These are phyloP conservation scores for Pseudogymnoascus sp. DNA, from an alignment of 2,329 filamentous ascomycete species.

Conservation along the genomic window DNA sequence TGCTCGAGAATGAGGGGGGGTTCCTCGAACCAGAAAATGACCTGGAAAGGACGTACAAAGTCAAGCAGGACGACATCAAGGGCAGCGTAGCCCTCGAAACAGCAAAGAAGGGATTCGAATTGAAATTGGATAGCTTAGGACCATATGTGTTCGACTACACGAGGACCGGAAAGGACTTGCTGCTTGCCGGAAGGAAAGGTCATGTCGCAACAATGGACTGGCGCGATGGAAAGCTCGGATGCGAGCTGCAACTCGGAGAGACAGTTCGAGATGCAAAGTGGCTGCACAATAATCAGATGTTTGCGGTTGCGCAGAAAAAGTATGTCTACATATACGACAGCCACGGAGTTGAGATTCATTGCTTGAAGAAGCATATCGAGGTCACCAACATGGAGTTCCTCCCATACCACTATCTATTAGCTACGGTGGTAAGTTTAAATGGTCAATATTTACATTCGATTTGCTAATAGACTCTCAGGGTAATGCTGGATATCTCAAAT, in stretches of 20 bases:
- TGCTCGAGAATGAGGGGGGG: conserved; percentile 77
- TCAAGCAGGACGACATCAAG: conserved; percentile 79
- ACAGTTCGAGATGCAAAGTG: conserved; percentile 83
- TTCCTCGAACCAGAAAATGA: conserved; percentile 84
- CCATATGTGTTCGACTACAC: conserved; percentile 88
- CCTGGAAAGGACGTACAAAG: conserved; percentile 85
- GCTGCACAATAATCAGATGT: conserved; percentile 90
- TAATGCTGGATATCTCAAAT: conserved; percentile 77
- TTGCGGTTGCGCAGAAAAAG: conserved; percentile 93
- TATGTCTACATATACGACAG: conserved; percentile 94
- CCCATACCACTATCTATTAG: conserved; percentile 90
- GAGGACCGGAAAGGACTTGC: conserved; percentile 74
- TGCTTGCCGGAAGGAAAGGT: conserved; percentile 83
- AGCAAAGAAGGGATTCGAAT: conserved; percentile 85
- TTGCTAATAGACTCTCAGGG: conserved; percentile 40
- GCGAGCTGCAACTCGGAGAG: conserved; percentile 84
- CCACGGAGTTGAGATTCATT: conserved; percentile 85
- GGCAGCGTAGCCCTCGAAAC: conserved; percentile 69
- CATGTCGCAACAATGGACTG: conserved; percentile 97
- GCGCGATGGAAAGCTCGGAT: conserved; percentile 82
- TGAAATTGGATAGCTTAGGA: conserved; percentile 73
- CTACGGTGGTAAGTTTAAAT: conserved; percentile 59
- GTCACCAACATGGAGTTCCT: conserved; percentile 91
- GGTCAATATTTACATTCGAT: background rate
- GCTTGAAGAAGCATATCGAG: conserved; percentile 81